Percentiles rank a stretch among this genome's conserved stretches.
These are phyloP conservation scores for Eucalyptus erythrocorys DNA, from an alignment of 345 rosid genomes.

Conservation along the genomic window DNA sequence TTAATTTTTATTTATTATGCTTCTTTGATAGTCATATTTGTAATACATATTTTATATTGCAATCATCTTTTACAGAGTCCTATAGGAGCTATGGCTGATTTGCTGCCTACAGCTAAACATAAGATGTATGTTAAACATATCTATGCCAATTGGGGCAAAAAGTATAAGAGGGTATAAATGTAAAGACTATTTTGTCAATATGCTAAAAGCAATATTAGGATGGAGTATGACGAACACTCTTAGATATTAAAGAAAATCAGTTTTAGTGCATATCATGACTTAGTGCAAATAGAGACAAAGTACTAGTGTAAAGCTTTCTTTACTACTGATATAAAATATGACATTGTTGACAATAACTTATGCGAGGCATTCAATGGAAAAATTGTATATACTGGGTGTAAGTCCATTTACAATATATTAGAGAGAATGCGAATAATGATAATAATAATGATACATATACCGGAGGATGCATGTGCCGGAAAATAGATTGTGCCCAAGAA, in stretches of 20 bases:
- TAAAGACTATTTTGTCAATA: background rate
- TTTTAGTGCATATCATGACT: no score
- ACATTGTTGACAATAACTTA: background rate
- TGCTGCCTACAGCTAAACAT: fast-evolving
- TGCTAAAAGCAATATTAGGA: no score
- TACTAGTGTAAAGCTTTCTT: background rate
- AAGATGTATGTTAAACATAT: background rate
- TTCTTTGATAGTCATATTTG: background rate
- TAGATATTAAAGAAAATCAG: no score
- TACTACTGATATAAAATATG: no score
- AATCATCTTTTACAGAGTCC: background rate
- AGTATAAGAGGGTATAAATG: background rate
- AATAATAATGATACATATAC: no score
- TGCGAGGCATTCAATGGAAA: no score
- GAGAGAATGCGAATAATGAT: no score
- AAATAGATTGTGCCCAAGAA: background rate
- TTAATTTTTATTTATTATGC: background rate
- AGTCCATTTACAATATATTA: no score
- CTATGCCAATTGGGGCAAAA: background rate
- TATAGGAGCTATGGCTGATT: background rate
- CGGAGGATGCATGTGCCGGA: fast-evolving
- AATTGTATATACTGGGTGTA: no score
- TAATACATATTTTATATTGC: background rate
- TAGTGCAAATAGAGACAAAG: no score
- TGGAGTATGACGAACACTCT: no score